These are phyloP conservation scores for Piper betle DNA, from an alignment of 164 flowering plant species.

Conservation along the genomic window DNA sequence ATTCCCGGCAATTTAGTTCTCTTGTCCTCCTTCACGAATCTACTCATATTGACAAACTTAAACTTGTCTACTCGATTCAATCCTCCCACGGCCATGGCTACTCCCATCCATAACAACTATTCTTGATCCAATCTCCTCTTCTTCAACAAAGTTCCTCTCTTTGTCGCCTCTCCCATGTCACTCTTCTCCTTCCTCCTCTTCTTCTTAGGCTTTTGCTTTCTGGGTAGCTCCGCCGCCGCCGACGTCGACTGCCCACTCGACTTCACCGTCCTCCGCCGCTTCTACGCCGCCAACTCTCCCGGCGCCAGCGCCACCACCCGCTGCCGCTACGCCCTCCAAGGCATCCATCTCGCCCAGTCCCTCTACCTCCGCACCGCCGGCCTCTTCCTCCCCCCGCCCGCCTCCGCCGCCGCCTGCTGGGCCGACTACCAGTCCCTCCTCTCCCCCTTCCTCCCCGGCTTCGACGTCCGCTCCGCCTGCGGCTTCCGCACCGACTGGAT, in stretches of 20 bases:
- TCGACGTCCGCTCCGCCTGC: constrained; percentile 29
- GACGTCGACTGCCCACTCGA: constrained; percentile 28
- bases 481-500: constrained; percentile 37
- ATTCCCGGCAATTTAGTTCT: too few species aligned
- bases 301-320: constrained; percentile 1
- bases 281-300: constrained; percentile 5
- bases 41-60: too few species aligned
- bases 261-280: constrained; percentile 19
- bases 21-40: too few species aligned
- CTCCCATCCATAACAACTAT: too few species aligned
- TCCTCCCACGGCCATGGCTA: too few species aligned
- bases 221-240: too few species aligned
- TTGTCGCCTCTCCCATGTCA: too few species aligned
- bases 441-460: constrained; percentile 10
- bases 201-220: too few species aligned
- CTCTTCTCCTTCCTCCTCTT: too few species aligned
- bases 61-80: too few species aligned
- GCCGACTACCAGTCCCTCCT: constrained; percentile 18
- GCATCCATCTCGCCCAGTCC: constrained; percentile 35
- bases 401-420: constrained; percentile 46
- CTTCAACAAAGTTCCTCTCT: too few species aligned
- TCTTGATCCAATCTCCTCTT: too few species aligned
- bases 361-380: constrained; percentile 28
- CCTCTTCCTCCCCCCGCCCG: constrained; percentile 32
- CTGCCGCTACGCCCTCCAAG: constrained; percentile 30